Percentiles rank a stretch among this genome's conserved stretches.
Evolutionary conservation across 2,329 filamentous ascomycete genomes (phyloP).

Genomic region (Colletotrichum spinosum): DNA sequence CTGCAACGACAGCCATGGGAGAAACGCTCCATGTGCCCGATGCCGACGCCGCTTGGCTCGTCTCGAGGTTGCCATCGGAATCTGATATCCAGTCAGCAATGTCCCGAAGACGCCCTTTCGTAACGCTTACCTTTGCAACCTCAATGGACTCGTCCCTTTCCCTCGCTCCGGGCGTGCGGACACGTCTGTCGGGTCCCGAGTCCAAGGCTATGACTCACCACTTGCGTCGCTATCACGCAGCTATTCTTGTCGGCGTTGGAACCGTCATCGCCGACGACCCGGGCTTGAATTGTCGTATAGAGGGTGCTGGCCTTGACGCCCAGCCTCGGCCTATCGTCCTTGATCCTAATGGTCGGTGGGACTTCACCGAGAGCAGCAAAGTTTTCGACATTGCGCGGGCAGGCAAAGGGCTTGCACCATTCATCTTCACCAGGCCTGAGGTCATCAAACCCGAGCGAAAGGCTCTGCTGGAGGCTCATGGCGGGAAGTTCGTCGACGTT

Average conservation of each 20-base stretch:
- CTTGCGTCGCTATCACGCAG: slow-evolving; percentile 83
- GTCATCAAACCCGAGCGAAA: slow-evolving; percentile 54
- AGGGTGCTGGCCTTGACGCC: slow-evolving; percentile 60
- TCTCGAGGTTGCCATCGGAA: slow-evolving; percentile 44
- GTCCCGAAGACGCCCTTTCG: slow-evolving; percentile 54
- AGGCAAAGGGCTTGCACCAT: slow-evolving; percentile 79
- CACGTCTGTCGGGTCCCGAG: slow-evolving; percentile 81
- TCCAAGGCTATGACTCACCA: slow-evolving; percentile 96
- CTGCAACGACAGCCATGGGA: slow-evolving; percentile 39
- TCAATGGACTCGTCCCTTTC: slow-evolving; percentile 88
- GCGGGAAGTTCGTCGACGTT: slow-evolving; percentile 64
- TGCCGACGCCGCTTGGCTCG: slow-evolving; percentile 43
- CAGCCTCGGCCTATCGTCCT: slow-evolving; percentile 87
- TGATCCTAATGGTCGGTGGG: slow-evolving; percentile 83
- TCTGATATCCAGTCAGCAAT: slow-evolving; percentile 20
- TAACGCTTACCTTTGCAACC: slow-evolving; percentile 90
- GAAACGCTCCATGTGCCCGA: slow-evolving; percentile 40
- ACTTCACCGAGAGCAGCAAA: slow-evolving; percentile 68
- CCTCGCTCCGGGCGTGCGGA: slow-evolving; percentile 82
- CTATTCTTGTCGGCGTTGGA: slow-evolving; percentile 86
- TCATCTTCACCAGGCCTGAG: slow-evolving; percentile 69
- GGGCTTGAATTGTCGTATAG: slow-evolving; percentile 83
- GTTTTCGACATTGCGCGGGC: slow-evolving; percentile 73
- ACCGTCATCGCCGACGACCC: slow-evolving; percentile 90
- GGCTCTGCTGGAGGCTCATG: slow-evolving; percentile 57